Conservation (phyloP, 345 rosid genomes). For the Citrus inodora region DNA sequence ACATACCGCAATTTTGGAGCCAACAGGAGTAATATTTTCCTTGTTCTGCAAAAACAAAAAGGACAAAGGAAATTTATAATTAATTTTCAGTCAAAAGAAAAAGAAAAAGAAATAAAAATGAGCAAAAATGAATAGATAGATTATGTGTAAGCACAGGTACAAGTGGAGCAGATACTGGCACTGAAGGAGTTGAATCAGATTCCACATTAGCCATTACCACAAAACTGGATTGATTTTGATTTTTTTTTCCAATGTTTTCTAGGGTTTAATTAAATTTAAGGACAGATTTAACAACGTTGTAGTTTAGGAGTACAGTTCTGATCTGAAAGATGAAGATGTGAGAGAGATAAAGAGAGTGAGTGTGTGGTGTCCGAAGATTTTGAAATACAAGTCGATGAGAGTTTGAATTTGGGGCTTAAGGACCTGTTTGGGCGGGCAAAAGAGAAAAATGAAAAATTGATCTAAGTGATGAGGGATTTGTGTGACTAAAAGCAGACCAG, state of each 20-base stretch:
- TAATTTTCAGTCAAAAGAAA: not conserved
- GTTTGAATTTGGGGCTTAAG: constrained; percentile 15
- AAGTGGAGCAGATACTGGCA: constrained; percentile 42
- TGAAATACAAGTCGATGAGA: not conserved
- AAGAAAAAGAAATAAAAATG: not conserved
- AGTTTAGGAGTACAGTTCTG: not conserved
- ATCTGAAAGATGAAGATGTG: not conserved
- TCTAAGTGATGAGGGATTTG: not conserved
- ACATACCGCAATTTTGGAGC: constrained; percentile 62
- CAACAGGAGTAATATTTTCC: constrained; percentile 55
- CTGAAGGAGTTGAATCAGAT: constrained; percentile 50
- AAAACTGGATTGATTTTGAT: not conserved
- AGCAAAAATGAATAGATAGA: constrained; percentile 1
- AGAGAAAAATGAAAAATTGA: too few relatives aligned
- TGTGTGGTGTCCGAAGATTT: not conserved
- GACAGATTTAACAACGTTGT: not conserved
- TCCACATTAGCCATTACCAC: constrained; percentile 38
- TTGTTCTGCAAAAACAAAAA: constrained; percentile 53
- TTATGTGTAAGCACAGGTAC: constrained; percentile 28
- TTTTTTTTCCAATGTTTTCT: not conserved
- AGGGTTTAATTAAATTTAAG: not conserved
- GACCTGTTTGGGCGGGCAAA: constrained; percentile 24
- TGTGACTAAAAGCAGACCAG: too few relatives aligned
- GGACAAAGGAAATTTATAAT: not conserved
- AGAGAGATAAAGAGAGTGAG: not conserved